Conservation (phyloP, 805 yeast species). For the Tetrapisispora pingtungensis region DNA sequence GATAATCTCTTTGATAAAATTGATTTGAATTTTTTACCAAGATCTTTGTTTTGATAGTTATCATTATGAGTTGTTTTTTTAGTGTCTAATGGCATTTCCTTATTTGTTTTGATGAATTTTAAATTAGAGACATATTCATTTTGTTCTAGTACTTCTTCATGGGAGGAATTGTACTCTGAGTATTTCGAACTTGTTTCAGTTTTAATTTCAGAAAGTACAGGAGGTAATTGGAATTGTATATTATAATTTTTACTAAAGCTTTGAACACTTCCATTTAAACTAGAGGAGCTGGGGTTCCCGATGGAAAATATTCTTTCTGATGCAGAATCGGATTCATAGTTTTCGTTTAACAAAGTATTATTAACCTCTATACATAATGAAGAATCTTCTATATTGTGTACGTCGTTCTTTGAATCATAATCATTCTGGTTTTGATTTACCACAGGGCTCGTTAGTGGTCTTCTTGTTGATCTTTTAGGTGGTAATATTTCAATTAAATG, state of each 20-base stretch:
- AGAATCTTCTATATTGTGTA: neutral
- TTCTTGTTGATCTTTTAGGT: constrained; percentile 1
- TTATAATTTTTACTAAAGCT: neutral
- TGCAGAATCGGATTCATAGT: neutral
- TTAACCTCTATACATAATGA: too few relatives aligned
- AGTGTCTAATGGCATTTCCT: too few relatives aligned
- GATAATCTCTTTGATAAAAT: neutral
- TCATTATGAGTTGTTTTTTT: neutral
- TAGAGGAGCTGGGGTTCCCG: neutral
- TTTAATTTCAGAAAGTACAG: neutral
- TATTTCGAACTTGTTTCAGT: neutral
- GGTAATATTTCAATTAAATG: neutral
- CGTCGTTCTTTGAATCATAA: too few relatives aligned
- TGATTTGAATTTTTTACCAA: neutral
- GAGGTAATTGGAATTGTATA: neutral
- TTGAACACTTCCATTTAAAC: neutral
- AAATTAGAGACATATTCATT: neutral
- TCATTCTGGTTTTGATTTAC: neutral
- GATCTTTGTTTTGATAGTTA: neutral
- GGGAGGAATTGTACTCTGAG: neutral
- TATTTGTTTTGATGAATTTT: neutral
- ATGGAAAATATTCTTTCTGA: constrained; percentile 1
- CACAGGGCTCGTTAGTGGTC: neutral
- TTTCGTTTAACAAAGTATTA: neutral
- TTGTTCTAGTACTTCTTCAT: neutral